phyloP scores from a whole-genome alignment of 495 filamentous ascomycete species.

The Friedmanniomyces simplex region DNA sequence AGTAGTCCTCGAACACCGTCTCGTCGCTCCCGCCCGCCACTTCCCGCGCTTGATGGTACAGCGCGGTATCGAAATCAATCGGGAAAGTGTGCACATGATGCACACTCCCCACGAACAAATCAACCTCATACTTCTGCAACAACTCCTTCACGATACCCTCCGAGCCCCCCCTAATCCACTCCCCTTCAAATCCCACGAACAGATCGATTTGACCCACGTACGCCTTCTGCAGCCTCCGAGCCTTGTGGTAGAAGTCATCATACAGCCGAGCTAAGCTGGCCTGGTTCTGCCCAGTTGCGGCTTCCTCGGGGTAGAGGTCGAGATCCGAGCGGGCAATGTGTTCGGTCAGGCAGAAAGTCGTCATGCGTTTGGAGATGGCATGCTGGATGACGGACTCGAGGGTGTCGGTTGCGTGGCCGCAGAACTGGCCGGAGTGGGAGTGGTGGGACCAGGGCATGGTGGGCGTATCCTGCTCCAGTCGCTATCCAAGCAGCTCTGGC shows the following conservation, averaged over 20 bases:
- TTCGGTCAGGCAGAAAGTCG: conserved; percentile 82
- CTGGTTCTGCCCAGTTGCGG: conserved; percentile 30
- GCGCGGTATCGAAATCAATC: conserved; percentile 69
- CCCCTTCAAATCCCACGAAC: conserved; percentile 82
- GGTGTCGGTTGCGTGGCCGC: conserved; percentile 73
- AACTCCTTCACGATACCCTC: conserved; percentile 46
- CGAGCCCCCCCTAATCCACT: conserved; percentile 74
- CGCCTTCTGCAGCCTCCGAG: conserved; percentile 53
- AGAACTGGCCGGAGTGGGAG: conserved; percentile 96
- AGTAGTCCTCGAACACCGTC: conserved; percentile 66
- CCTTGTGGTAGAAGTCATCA: conserved; percentile 60
- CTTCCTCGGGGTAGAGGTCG: conserved; percentile 89
- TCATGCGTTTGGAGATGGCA: conserved; percentile 69
- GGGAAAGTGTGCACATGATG: conserved; percentile 80
- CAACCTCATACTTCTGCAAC: conserved; percentile 50
- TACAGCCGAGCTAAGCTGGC: conserved; percentile 44
- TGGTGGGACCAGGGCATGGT: conserved; percentile 96
- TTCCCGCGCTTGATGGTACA: conserved; percentile 55
- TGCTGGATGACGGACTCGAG: conserved; percentile 74
- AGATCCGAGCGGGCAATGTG: conserved; percentile 75
- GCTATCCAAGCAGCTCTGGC: no score
- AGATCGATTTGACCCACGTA: conserved; percentile 66
- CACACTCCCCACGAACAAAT: conserved; percentile 83
- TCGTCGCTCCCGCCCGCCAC: conserved; percentile 56
- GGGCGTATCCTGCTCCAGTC: no score